Evolutionary conservation across 1,284 basidiomycete species (phyloP).

Genomic region (Puccinia novopanici): DNA sequence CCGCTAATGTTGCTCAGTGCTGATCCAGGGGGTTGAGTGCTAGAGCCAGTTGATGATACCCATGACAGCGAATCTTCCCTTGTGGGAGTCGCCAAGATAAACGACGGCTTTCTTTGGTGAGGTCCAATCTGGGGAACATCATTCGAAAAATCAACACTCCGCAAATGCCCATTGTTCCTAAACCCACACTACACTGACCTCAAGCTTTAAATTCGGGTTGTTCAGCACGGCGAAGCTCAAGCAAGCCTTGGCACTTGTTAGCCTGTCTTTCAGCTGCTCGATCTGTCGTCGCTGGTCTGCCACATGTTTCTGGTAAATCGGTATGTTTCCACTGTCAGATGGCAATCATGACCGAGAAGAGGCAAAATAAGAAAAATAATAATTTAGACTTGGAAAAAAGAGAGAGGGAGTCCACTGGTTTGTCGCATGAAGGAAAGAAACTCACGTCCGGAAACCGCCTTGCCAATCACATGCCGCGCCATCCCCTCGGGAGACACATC

Average conservation of each 20-base stretch:
- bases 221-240: background rate
- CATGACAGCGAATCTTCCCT: slow-evolving; percentile 13
- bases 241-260: slow-evolving; percentile 14
- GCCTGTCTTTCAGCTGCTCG: slow-evolving; percentile 31
- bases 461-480: slow-evolving; percentile 50
- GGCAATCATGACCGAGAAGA: background rate
- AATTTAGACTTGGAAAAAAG: background rate
- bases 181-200: background rate
- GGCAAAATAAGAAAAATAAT: background rate
- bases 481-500: slow-evolving; percentile 48
- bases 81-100: slow-evolving; percentile 5
- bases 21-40: slow-evolving; percentile 31
- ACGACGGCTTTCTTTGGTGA: background rate
- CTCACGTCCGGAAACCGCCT: slow-evolving; percentile 49
- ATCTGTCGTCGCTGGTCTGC: slow-evolving; percentile 44
- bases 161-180: background rate
- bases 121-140: slow-evolving; percentile 3
- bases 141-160: background rate
- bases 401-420: background rate
- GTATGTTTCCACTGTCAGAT: slow-evolving; percentile 50
- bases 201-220: slow-evolving; percentile 30
- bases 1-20: slow-evolving; percentile 29
- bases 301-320: slow-evolving; percentile 25
- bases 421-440: background rate
- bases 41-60: slow-evolving; percentile 1